phyloP scores from a whole-genome alignment of 75 land plant genomes.

The Chamaecyparis obtusa region DNA sequence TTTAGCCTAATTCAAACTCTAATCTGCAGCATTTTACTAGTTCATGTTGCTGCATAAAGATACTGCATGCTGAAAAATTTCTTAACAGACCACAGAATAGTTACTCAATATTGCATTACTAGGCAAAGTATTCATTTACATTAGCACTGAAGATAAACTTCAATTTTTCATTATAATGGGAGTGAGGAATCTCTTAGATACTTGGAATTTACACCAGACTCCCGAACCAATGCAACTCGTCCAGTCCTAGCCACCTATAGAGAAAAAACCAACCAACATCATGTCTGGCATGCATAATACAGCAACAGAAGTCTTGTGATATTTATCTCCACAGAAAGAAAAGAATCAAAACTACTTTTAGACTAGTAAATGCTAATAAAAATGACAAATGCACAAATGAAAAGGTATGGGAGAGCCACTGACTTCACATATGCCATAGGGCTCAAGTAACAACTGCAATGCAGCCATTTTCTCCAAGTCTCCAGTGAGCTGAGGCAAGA shows the following conservation, averaged over 20 bases:
- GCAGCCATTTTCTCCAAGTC: constrained; percentile 95
- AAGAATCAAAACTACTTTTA: neutral
- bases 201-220: constrained; percentile 64
- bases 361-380: neutral
- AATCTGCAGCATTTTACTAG: neutral
- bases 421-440: constrained; percentile 96
- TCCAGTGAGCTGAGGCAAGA: constrained; percentile 67
- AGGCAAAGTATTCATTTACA: neutral
- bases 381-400: neutral
- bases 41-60: neutral
- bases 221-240: constrained; percentile 64
- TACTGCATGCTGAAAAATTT: neutral
- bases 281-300: neutral
- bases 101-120: neutral
- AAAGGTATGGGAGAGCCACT: constrained; percentile 3
- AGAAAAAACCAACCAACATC: neutral
- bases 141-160: neutral
- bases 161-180: constrained; percentile 19
- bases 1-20: neutral
- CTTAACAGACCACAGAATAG: neutral
- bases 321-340: neutral
- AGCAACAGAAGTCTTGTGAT: neutral
- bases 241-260: constrained; percentile 72
- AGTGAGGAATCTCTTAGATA: constrained; percentile 33
- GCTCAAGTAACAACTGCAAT: constrained; percentile 82